Base-by-base conservation (phyloP, 1,139 yeast species). In the Candida glucosophila region DNA sequence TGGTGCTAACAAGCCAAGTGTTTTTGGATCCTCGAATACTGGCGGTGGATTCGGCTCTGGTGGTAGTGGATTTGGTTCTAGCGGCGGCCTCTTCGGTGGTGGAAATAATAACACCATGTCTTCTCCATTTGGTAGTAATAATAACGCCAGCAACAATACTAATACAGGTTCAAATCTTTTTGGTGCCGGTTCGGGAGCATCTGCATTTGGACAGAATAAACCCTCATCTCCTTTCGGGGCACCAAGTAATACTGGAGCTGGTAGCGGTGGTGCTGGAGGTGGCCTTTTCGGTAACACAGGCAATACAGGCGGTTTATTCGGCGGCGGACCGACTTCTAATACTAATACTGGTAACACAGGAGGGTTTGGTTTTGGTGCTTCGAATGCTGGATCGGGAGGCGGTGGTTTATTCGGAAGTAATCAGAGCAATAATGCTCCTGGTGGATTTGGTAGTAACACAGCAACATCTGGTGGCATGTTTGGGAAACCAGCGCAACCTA, bases 171-270 rank as follows among this genome's bases (percentile, higher is more conserved):
- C 18, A 8, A 16, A 16, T 16, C 18, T n/a, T 8, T 16, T 16
- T 16, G 18, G 18, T 8, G 18, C 18, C 8, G n/a, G n/a, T 16
- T 8, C 18, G n/a, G 17, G 34, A 26, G 20, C 27, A 9, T 29
- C 32, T 14, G 30, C 40, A 6, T 36, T 37, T 24, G 52, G 50
- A 20, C 43, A 41, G 27, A 37, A 42, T 22, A 43, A 43, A 14
- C 40, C 19, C 20, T 14, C 20, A 6, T 15, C 55, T 3, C 54
- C 57, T 0, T 52, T 50, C 35, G 56, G 51, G 10, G 36, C 37
- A n/a, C 22, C 35, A 11, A 32, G 41, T 12, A 32, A 28, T 15
- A 17, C 28, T 17, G 39, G 38, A 3, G 19, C 33, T 12, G 32
- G 28, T 20, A 34, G 24, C 13, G 26, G 17, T 18, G 28, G 21